Base-by-base conservation (phyloP, 495 filamentous ascomycete species). In the Hypomontagnella submonticulosa region DNA sequence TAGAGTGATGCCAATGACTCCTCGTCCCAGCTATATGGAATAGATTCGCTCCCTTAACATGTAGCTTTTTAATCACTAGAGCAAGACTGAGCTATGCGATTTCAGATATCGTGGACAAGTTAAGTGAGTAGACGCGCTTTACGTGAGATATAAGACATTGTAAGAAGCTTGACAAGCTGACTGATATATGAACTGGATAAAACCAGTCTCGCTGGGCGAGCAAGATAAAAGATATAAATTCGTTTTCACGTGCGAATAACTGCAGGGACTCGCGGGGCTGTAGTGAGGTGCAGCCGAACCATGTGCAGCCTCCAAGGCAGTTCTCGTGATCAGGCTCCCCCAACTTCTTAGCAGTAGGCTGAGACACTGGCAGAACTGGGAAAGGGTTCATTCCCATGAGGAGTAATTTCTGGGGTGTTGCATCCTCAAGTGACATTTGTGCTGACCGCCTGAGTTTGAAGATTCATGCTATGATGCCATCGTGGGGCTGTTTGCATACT, bases 381-480 rank as follows among this genome's bases (percentile, higher is more conserved):
- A 70, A 70, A 70, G 61, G 67, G 67, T 66, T 66, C 33, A 27
- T 62, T 52, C 12, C 50, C 43, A 57, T 40, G 61, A 58, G 61
- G 57, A 47, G 53, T 19, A 44, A 42, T 50, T 33, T 58, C 66
- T 64, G 60, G 66, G 66, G 66, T 69, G 56, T 69, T 64, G 60
- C 66, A 64, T 61, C 51, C 66, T 60, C 66, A 47, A 64, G 60
- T 69, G 60, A 69, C 60, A 69, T 69, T 59, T 42, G 41, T 23
- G 37, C 44, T 66, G 67, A 70, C 67, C 57, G 67, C 61, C 52
- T 62, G 51, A 53, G 46, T 15, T 36, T 40, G 33, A 37, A 43
- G 20, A 33, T 65, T 61, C 32, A 63, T 27, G 38, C 59, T 70
- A 70, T 70, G 62, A 70, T 66, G 57, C 52, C 62, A 70, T 70